Base-by-base conservation (phyloP, 2,329 filamentous ascomycete genomes). In the Arthrobotrys sphaeroides region DNA sequence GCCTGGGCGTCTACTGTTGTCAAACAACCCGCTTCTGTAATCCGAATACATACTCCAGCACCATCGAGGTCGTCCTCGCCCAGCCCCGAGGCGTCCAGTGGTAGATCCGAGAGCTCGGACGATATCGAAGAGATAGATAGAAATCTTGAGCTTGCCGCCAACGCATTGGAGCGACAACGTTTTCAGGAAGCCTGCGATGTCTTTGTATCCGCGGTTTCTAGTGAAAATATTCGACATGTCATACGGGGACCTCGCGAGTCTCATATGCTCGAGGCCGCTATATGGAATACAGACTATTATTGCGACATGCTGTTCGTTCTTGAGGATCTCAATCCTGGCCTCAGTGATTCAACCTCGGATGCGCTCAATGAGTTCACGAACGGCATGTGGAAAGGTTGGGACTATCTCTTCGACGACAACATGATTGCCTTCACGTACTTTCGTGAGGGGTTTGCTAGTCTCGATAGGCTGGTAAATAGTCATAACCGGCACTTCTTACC, bases 331-430 rank as follows among this genome's bases (percentile, higher is more conserved):
- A 33, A 26, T 13, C 67, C 67, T 16, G 67, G 67, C 16, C 45
- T 72, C 5, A 43, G 59, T 5, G 67, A 72, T n/a, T 20, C 59
- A 20, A 72, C 67, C 0, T 61, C 67, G 9, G 67, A 72, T 36
- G 47, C 57, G 0, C 40, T 72, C 2, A 72, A 72, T 31, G 59
- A 57, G 33, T 76, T 70, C 40, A 62, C 70, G 1, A 70, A 70
- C 12, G 59, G 64, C 18, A 75, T 69, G 74, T 53, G 59, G 49
- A 76, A 51, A 40, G 22, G 70, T 33, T 70, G 61, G 65, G 28
- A 77, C 78, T 77, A 79, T 80, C 80, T 80, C 77, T 73, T 81
- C 78, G 31, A 79, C 79, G 18, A 81, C 77, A 78, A 72, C 10
- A 40, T 61, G 40, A 31, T 57, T 5, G 67, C 67, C 2, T 72